Conservation (phyloP, 2,329 filamentous ascomycete genomes). For the Botryotinia narcissicola region DNA sequence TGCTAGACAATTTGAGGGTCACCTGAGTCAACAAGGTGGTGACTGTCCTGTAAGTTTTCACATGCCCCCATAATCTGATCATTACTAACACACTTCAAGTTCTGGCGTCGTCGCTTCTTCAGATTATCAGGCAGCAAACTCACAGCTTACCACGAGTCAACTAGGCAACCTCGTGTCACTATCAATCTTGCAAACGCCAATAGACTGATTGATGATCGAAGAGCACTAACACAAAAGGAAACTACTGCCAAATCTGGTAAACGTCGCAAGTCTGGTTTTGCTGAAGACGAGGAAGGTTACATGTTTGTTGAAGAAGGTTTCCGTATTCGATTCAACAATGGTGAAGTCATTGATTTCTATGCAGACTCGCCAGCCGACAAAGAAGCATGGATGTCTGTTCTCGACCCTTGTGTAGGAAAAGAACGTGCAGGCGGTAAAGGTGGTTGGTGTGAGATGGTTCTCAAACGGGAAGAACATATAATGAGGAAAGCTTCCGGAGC, state of each 20-base stretch:
- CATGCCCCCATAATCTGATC: background rate
- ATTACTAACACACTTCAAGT: constrained; percentile 56
- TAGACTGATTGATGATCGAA: constrained; percentile 90
- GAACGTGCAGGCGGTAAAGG: constrained; percentile 49
- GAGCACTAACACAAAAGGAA: constrained; percentile 78
- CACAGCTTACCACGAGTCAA: constrained; percentile 94
- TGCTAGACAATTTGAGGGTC: constrained; percentile 78
- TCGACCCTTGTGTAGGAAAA: constrained; percentile 64
- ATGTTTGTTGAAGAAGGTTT: constrained; percentile 99
- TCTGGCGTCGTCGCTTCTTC: constrained; percentile 97
- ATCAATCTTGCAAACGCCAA: constrained; percentile 94
- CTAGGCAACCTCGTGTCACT: constrained; percentile 89
- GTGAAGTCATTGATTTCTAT: constrained; percentile 85
- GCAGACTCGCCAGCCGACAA: constrained; percentile 84
- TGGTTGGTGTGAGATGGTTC: constrained; percentile 66
- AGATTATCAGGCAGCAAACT: constrained; percentile 87
- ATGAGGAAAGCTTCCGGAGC: constrained; percentile 30
- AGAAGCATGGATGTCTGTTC: constrained; percentile 89
- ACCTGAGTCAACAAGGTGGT: constrained; percentile 92
- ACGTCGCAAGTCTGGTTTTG: constrained; percentile 90
- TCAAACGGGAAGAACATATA: constrained; percentile 55
- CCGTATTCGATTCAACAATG: constrained; percentile 97
- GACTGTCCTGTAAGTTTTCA: constrained; percentile 81
- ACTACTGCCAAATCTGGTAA: constrained; percentile 72
- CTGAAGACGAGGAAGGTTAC: constrained; percentile 97